Evolutionary conservation across 805 yeast genomes (phyloP).

Genomic region (Ogataea chonburiensis): DNA sequence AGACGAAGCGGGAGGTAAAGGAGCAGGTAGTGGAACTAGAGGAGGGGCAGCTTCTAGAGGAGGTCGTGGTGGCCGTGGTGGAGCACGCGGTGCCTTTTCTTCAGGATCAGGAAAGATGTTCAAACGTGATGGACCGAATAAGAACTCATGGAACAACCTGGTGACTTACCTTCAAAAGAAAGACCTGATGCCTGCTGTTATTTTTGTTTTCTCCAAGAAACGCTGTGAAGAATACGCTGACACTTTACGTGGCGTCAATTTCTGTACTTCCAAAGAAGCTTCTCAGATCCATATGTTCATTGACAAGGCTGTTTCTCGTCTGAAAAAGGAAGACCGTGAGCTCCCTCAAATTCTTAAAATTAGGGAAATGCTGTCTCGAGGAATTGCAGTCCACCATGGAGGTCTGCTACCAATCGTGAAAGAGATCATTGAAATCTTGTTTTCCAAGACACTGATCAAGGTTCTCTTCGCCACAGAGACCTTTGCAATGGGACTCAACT

Average conservation of each 20-base stretch:
- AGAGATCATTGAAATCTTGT: slow-evolving; percentile 88
- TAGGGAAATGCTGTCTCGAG: slow-evolving; percentile 80
- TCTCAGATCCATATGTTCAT: slow-evolving; percentile 92
- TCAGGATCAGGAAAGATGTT: slow-evolving; percentile 32
- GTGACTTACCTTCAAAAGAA: slow-evolving; percentile 67
- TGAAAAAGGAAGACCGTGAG: slow-evolving; percentile 88
- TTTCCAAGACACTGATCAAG: slow-evolving; percentile 81
- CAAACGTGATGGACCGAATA: slow-evolving; percentile 67
- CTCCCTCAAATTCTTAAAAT: slow-evolving; percentile 86
- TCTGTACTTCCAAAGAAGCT: slow-evolving; percentile 80
- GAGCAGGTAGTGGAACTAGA: slow-evolving; percentile 30
- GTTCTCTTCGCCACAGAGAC: slow-evolving; percentile 97
- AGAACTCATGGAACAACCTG: slow-evolving; percentile 72
- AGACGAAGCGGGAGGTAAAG: slow-evolving; percentile 17
- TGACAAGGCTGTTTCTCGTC: slow-evolving; percentile 81
- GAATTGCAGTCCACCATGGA: slow-evolving; percentile 95
- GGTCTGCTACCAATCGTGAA: slow-evolving; percentile 91
- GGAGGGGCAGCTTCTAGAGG: slow-evolving; percentile 37
- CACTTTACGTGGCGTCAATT: slow-evolving; percentile 68
- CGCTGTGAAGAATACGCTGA: slow-evolving; percentile 92
- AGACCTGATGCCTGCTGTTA: slow-evolving; percentile 83
- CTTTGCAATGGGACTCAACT: slow-evolving; percentile 96
- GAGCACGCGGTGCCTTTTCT: slow-evolving; percentile 28
- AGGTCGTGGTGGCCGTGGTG: slow-evolving; percentile 31
- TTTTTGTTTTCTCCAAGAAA: slow-evolving; percentile 91